Percentiles rank a stretch among this genome's conserved stretches.
phyloP scores from a whole-genome alignment of 345 rosid genomes.

The Eucalyptus sp. region DNA sequence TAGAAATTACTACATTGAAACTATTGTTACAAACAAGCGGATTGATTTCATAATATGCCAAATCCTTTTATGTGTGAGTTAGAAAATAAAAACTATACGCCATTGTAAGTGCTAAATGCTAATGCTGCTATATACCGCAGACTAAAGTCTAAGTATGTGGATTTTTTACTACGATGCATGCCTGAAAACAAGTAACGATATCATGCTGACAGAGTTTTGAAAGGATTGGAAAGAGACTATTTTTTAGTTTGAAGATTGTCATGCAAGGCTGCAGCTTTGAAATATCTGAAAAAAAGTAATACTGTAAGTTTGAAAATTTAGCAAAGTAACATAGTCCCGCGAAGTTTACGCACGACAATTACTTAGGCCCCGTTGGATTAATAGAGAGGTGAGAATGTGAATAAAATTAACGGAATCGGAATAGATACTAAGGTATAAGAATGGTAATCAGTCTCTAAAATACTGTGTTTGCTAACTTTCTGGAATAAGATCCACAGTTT shows the following conservation, averaged over 20 bases:
- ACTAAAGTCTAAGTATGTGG: neutral
- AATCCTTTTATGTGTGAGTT: neutral
- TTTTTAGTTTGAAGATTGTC: neutral
- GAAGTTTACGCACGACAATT: neutral
- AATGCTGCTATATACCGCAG: neutral
- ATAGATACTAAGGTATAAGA: neutral
- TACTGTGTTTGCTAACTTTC: neutral
- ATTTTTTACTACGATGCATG: neutral
- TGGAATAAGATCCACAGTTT: neutral
- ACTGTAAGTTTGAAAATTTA: neutral
- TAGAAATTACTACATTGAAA: neutral
- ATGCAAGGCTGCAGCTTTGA: neutral
- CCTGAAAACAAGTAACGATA: neutral
- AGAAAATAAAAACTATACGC: neutral
- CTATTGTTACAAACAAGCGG: neutral
- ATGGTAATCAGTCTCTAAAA: neutral
- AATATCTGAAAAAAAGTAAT: neutral
- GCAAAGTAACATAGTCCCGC: neutral
- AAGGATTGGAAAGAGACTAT: neutral
- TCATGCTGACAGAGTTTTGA: neutral
- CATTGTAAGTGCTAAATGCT: neutral
- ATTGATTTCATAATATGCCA: neutral
- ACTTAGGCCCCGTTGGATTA: neutral
- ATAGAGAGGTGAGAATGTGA: neutral
- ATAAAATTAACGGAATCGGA: neutral